Base-by-base conservation (phyloP, 225 moss, liverwort and hornwort genomes). In the Bryum argenteum region DNA sequence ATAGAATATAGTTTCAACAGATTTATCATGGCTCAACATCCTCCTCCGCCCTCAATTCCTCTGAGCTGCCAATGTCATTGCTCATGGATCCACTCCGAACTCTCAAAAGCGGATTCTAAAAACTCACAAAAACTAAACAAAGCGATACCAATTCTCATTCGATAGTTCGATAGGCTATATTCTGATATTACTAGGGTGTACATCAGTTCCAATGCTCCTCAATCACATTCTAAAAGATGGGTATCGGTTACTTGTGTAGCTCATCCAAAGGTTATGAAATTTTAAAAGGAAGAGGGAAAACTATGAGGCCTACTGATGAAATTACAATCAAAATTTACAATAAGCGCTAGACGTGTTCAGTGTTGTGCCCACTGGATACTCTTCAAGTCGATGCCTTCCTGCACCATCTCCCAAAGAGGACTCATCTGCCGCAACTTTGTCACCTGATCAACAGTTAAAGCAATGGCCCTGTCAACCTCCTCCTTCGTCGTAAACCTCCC, bases 371-470 rank as follows among this genome's bases (percentile, higher is more conserved):
- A 98, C 63, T 98, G 82, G 53, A 98, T 98, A 54, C 90, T 94
- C 83, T 91, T 98, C 79, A 98, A 61, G 71, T 98, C 97, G 42
- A 98, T 92, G 50, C 97, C 97, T 73, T 98, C 97, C 80, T 98
- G 97, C 10, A 98, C 97, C 97, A 98, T 98, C 77, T 94, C 97
- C 97, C 97, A 98, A 0, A 98, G 76, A 21, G 97, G 97, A 61
- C 97, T 98, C 94, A 98, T 92, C 75, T 91, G 62, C 75, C 94
- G 82, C 73, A 98, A 80, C 81, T 98, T 92, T 20, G 88, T 82
- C 63, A 98, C 97, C 72, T 83, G 89, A 60, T 92, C 89, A 18
- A 98, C 92, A 13, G 94, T 94, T 8, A 98, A 81, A 40, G 76
- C 71, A 15, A 94, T 28, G 24, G 97, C 94, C 79, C 77, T 88